Evolutionary conservation across 352 stramenopile genomes (phyloP).

Genomic region (Phytophthora multivora): DNA sequence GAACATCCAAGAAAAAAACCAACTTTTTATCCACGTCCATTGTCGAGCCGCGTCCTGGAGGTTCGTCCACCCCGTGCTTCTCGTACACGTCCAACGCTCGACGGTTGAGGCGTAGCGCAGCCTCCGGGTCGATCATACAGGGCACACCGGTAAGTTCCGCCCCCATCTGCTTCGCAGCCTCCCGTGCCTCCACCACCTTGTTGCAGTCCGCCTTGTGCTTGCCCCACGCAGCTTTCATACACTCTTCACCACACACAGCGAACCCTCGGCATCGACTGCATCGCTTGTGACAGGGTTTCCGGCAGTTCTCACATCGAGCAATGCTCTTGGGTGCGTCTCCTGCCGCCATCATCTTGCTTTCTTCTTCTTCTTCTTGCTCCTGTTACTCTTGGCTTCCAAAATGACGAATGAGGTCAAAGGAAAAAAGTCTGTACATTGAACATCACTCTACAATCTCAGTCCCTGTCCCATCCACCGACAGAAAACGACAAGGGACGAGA

Average conservation of each 20-base stretch:
- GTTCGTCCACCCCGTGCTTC: constrained; percentile 20
- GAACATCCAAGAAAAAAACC: constrained; percentile 27
- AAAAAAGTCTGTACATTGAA: constrained; percentile 22
- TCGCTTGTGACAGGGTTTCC: constrained; percentile 19
- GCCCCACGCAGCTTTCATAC: constrained; percentile 26
- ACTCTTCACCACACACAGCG: constrained; percentile 28
- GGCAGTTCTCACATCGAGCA: constrained; percentile 31
- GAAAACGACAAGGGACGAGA: constrained; percentile 13
- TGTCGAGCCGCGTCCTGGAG: constrained; percentile 19
- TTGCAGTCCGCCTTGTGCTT: constrained; percentile 37
- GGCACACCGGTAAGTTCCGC: constrained; percentile 3
- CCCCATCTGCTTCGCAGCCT: constrained; percentile 8
- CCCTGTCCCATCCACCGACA: constrained; percentile 5
- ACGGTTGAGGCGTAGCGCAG: constrained; percentile 9
- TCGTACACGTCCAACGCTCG: constrained; percentile 19
- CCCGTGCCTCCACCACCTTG: constrained; percentile 19
- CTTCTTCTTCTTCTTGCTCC: too few relatives aligned
- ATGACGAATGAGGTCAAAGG: constrained; percentile 6
- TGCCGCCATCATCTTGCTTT: neutral
- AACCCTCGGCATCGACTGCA: constrained; percentile 40
- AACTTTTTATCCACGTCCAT: constrained; percentile 31
- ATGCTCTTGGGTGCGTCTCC: neutral
- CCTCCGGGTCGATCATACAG: neutral
- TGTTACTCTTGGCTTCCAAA: constrained; percentile 6
- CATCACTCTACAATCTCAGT: constrained; percentile 13